Evolutionary conservation across 495 filamentous ascomycete genomes (phyloP), one percentile per base, ranked within the genome.

Genomic region (Tuber microsphaerosporum): DNA sequence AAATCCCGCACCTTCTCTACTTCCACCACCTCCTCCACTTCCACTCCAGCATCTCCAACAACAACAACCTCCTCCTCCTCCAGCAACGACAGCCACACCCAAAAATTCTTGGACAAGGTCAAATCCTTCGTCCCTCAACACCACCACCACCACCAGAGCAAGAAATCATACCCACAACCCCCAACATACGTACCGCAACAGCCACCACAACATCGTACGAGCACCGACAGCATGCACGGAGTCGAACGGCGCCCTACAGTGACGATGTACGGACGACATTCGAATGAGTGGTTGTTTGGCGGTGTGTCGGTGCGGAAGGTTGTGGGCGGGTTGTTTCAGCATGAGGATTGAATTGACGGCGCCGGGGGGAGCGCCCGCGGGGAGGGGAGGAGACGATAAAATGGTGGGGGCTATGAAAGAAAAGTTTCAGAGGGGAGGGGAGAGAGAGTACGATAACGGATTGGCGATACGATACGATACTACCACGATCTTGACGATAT

Each of bases 251-350:
- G 26, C 56, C 56, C 26, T 2, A 31, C 56, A 7, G n/a, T 16
- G 12, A 5, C 10, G 16, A 26, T 3, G 22, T 51, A 37, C n/a
- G 72, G 72, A 31, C 46, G 72, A 16, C 72, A 73, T 26, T n/a
- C 46, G 10, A 73, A 73, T 14, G 45, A 26, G 9, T 73, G 72
- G 72, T 14, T 73, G 7, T 73, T 73, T 26, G n/a, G 72, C 4
- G 72, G 72, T 2, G 26, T 73, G 6, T 73, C 72, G 61, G 4
- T 73, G 17, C n/a, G 72, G 17, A 56, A 16, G 12, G 19, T 46
- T 0, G 45, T 73, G 26, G 9, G 72, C 7, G 45, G 26, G 7
- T 39, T 73, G 0, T 61, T 65, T 31, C 26, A 26, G 3, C 56
- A 65, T 2, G 56, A 65, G 10, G 12, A 31, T 26, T 31, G 56